Base-by-base conservation (phyloP, 1,284 basidiomycete genomes). In the Boletus sp. region DNA sequence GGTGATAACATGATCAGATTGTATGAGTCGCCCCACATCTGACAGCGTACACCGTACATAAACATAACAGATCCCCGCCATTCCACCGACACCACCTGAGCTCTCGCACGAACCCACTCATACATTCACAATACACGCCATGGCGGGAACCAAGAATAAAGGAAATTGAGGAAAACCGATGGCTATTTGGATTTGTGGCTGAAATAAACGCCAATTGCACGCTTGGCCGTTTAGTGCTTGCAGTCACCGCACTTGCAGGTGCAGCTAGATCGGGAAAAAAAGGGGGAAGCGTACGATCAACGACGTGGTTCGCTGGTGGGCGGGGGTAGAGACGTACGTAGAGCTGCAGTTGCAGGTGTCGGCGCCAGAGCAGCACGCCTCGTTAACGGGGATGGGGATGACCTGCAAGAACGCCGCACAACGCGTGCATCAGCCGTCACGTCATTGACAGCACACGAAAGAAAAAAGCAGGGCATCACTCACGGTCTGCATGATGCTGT, bases 401-500 rank as follows among this genome's bases (percentile, higher is more conserved):
- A 58, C 31, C 66, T 67, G 8, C 29, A 50, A 44, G 7, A 44
- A 20, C 13, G 4, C 4, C 37, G 12, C 43, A 8, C 7, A 13
- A 20, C n/a, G 7, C 15, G 4, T 24, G 4, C 31, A 27, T 56
- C 53, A 57, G 53, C 20, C 27, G 47, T 31, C 41, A n/a, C 8
- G 12, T 37, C 31, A 12, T 29, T 36, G 8, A 44, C 22, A 20
- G 4, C 29, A 2, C 9, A 20, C 3, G 3, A 7, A 42, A 11
- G 2, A 12, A 37, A 18, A 9, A n/a, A n/a, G 22, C 11, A 41
- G 7, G 24, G 0, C 18, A n/a, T 31, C 49, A 51, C 65, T 65
- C 36, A 66, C 65, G 2, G 48, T 69, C 53, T 69, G 60, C 67
- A 69, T 69, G 48, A 41, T 57, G 27, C 2, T 58, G 13, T 51